Base-by-base conservation (phyloP, 495 filamentous ascomycete genomes). In the Podospora australis region DNA sequence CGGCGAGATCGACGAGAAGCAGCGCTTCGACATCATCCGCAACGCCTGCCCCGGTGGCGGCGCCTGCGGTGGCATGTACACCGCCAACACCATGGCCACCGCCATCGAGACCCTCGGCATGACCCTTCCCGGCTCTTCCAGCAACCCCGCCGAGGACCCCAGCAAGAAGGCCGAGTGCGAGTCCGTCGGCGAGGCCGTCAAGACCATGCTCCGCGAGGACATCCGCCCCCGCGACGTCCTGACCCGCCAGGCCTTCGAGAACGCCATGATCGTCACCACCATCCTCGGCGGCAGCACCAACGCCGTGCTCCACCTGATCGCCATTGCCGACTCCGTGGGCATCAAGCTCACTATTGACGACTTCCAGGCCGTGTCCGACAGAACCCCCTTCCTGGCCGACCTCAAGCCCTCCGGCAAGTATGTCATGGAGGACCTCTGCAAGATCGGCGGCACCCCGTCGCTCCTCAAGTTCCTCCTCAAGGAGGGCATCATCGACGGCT, bases 41-140 rank as follows among this genome's bases (percentile, higher is more conserved):
- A 75, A 97, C 67, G 92, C 92, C 26, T 96, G 91, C 67, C 91
- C 91, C 32, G 92, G 92, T 38, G 76, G 83, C 51, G 92, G 92
- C 51, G 92, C 94, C 16, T 98, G 92, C 62, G 92, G 92, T 60
- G 92, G 92, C 50, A 98, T 98, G 92, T 98, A 98, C 73, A 98
- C 92, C 14, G 92, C 92, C 46, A 98, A 98, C 76, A 98, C 92
- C 41, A 95, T 98, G 90, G 92, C 92, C 38, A 84, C 84, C 4
- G 90, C 90, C n/a, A 94, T 96, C 54, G 92, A 98, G 70, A 80
- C 83, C 28, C 88, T 98, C 78, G 92, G 92, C 46, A 90, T 98
- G 86, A 88, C 88, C 3, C 78, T 98, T 23, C 88, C 92, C 10
- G 92, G 94, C 4, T 95, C 89, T 22, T 95, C 88, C 13, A 91